Conservation (phyloP, 164 flowering plant genomes). For the Chimonanthus praecox region DNA sequence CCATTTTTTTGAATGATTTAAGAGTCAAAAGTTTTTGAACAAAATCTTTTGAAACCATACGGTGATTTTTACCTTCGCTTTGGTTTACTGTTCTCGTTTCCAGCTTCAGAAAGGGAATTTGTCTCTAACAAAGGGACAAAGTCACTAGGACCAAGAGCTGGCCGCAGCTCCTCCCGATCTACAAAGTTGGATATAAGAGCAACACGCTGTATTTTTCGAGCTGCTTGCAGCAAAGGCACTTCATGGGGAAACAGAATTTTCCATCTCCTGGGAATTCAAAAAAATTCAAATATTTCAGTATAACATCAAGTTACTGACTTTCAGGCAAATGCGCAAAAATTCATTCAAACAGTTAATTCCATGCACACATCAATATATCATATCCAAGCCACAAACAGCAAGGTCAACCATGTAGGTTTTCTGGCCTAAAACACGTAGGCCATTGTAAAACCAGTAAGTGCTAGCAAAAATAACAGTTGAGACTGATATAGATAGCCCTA, state of each 20-base stretch:
- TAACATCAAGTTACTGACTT: not conserved
- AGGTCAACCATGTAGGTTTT: not conserved
- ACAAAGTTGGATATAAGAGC: constrained; percentile 85
- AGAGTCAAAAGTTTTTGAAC: no score
- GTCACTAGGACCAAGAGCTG: constrained; percentile 63
- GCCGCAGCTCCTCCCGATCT: constrained; percentile 70
- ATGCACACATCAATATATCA: not conserved
- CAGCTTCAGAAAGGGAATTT: constrained; percentile 19
- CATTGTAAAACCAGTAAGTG: not conserved
- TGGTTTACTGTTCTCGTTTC: constrained; percentile 13
- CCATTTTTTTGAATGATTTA: no score
- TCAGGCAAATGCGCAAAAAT: no score
- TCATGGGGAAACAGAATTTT: constrained; percentile 66
- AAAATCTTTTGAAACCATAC: constrained; percentile 20
- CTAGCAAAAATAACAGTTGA: not conserved
- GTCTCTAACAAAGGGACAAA: constrained; percentile 32
- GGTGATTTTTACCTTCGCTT: constrained; percentile 28
- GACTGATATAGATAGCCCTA: not conserved
- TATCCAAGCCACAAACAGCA: not conserved
- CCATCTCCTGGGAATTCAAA: constrained; percentile 69
- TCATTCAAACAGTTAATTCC: not conserved
- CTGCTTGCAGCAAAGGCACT: constrained; percentile 59
- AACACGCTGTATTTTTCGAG: constrained; percentile 44
- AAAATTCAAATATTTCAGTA: not conserved
- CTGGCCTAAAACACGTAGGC: not conserved